These are phyloP conservation scores for Vicia faba DNA, from an alignment of 306 rosid genomes.

Conservation along the genomic window DNA sequence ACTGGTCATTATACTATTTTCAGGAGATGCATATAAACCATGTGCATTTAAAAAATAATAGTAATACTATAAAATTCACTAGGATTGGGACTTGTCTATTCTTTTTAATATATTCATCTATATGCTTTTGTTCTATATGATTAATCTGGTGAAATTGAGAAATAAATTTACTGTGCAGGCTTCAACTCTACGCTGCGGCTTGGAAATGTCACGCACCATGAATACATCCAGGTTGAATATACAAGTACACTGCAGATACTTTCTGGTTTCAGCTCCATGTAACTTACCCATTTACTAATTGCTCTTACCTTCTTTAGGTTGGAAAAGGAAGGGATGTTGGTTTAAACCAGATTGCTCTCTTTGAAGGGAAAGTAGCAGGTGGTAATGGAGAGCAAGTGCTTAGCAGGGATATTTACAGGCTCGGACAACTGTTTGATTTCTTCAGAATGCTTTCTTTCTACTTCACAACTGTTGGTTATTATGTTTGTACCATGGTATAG, in stretches of 20 bases:
- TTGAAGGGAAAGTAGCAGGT: conserved; percentile 99
- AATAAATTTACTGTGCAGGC: conserved; percentile 53
- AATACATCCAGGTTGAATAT: conserved; percentile 84
- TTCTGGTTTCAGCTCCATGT: conserved; percentile 24
- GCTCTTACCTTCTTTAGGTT: conserved; percentile 61
- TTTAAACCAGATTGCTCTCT: conserved; percentile 95
- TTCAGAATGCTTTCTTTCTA: conserved; percentile 95
- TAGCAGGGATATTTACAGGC: conserved; percentile 90
- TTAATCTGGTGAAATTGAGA: conserved; percentile 13
- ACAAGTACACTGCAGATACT: conserved; percentile 22
- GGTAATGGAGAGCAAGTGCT: conserved; percentile 99
- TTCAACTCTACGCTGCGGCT: conserved; percentile 96
- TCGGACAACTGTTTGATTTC: conserved; percentile 94
- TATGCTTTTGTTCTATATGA: conserved; percentile 16
- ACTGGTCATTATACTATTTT: conserved; percentile 10
- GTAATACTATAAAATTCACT: not conserved
- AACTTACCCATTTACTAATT: conserved; percentile 35
- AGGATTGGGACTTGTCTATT: not conserved
- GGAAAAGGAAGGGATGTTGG: conserved; percentile 99
- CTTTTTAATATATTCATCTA: not conserved
- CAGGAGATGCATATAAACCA: not conserved
- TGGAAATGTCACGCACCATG: conserved; percentile 95
- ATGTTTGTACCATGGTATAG: conserved; percentile 91
- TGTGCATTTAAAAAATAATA: not conserved
- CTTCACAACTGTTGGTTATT: conserved; percentile 93